These are phyloP conservation scores for Cytospora chrysosperma DNA, from an alignment of 2,329 filamentous ascomycete genomes.

Conservation along the genomic window DNA sequence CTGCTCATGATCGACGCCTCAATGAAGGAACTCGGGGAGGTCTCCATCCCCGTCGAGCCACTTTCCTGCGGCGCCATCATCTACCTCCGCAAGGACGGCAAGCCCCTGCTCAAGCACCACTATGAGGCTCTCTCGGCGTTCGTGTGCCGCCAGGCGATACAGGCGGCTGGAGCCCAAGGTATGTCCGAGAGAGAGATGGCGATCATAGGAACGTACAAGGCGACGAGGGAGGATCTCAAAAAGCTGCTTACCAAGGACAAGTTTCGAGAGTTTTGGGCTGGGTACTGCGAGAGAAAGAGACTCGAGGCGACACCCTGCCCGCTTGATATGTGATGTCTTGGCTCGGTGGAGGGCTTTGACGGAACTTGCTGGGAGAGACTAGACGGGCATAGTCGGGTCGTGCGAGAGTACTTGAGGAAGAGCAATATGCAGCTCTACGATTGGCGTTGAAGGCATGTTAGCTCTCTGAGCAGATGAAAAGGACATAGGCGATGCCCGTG, in stretches of 20 bases:
- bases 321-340: not conserved
- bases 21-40: not conserved
- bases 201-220: not conserved
- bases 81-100: slow-evolving; percentile 2
- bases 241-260: not conserved
- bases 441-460: too few species aligned
- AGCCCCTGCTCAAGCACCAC: not conserved
- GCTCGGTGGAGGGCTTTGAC: not conserved
- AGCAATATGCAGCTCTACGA: too few species aligned
- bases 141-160: not conserved
- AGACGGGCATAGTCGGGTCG: not conserved
- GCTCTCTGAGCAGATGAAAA: too few species aligned
- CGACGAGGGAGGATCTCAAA: not conserved
- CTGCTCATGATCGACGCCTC: not conserved
- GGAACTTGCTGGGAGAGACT: not conserved
- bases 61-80: not conserved
- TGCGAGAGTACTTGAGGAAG: not conserved
- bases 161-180: not conserved
- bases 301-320: not conserved
- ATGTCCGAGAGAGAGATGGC: not conserved
- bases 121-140: not conserved
- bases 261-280: not conserved
- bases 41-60: not conserved
- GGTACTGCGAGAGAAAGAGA: not conserved
- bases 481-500: too few species aligned